Base-by-base conservation (phyloP, 495 filamentous ascomycete genomes). In the Aspergillus coremiiformis region DNA sequence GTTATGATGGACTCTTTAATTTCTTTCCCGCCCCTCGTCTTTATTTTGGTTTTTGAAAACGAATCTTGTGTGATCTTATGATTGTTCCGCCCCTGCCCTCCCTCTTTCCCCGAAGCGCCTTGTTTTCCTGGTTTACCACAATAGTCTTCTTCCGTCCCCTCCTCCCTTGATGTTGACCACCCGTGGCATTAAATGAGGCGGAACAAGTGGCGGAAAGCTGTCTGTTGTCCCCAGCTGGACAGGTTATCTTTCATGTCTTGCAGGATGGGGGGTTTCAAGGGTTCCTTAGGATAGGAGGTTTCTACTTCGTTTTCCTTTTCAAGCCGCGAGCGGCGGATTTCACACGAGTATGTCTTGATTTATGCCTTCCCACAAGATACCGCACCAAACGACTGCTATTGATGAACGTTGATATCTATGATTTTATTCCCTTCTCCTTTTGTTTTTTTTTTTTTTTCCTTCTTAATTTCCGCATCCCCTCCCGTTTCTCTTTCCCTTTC, bases 311-410 rank as follows among this genome's bases (percentile, higher is more conserved):
- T 46, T 57, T 53, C 44, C 33, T 49, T 49, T 49, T 53, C 43
- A 47, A 59, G 56, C 60, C 56, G 60, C 60, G 37, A 58, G 59
- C 54, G 52, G 60, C 57, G 54, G 55, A 49, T 50, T 50, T 58
- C 50, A 64, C 52, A 55, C 58, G 61, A 60, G 48, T 58, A 60
- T 55, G 61, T 58, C 54, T 54, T 60, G 51, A 53, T 56, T 60
- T 45, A 63, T 63, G 60, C 57, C 54, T 59, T 58, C 53, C 51
- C 53, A 59, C 53, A 63, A 63, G 60, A 63, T 63, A 59, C 60
- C 56, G 60, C 54, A 53, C 44, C 47, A 49, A 52, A 57, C 56
- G 52, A 55, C 49, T 53, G 55, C 50, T 55, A 55, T 58, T 62
- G 55, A 58, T 58, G 60, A 57, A 60, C 49, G 33, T 49, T 53